Evolutionary conservation across 148 eudicot species (phyloP).

Genomic region (Cornus florida): DNA sequence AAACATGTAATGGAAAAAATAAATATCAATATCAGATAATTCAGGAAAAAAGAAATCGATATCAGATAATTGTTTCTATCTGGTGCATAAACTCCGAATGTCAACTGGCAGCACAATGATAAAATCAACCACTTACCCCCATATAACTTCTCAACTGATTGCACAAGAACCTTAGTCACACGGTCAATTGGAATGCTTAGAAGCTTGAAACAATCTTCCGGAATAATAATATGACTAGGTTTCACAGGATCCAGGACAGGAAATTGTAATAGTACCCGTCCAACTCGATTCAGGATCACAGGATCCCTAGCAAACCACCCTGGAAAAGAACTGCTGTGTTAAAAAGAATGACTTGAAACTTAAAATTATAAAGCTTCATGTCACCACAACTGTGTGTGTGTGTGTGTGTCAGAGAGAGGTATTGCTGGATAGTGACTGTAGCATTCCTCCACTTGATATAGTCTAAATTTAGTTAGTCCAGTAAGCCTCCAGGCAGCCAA

Average conservation of each 20-base stretch:
- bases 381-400: neutral
- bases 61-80: neutral
- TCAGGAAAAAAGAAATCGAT: neutral
- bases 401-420: neutral
- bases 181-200: constrained; percentile 54
- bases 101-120: neutral
- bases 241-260: constrained; percentile 24
- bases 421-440: too few relatives aligned
- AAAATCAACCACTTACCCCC: constrained; percentile 45
- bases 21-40: too few relatives aligned
- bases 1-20: neutral
- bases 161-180: constrained; percentile 43
- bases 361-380: neutral
- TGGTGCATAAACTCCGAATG: neutral
- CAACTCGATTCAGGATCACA: constrained; percentile 52
- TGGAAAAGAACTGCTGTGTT: constrained; percentile 27
- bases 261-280: constrained; percentile 53
- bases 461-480: neutral
- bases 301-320: constrained; percentile 98
- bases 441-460: too few relatives aligned
- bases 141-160: constrained; percentile 57
- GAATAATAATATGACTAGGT: constrained; percentile 51
- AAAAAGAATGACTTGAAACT: neutral
- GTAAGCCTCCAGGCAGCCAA: neutral
- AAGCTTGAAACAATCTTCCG: constrained; percentile 90